Conservation (phyloP, 2,329 filamentous ascomycete genomes). For the Aspergillus sp. region DNA sequence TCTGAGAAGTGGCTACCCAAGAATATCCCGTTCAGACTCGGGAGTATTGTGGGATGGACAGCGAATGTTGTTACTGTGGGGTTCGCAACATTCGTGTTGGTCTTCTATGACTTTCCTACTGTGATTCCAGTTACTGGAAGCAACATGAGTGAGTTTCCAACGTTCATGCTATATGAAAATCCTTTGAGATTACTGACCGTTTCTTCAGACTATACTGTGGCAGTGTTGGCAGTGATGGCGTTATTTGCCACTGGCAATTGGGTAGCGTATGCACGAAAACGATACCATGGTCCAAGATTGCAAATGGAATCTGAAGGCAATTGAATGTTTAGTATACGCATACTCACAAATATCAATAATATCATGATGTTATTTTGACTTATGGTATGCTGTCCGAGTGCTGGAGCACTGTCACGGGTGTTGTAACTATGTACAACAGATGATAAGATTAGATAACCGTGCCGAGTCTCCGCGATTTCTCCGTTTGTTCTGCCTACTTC, state of each 20-base stretch:
- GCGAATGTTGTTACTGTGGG: constrained; percentile 25
- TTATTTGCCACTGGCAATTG: constrained; percentile 20
- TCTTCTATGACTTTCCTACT: constrained; percentile 33
- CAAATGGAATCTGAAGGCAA: neutral
- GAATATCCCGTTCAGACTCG: constrained; percentile 16
- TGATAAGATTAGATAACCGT: neutral
- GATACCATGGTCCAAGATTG: neutral
- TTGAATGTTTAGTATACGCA: neutral
- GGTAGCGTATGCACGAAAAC: constrained; percentile 16
- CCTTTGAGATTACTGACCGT: too few relatives aligned
- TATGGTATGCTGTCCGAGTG: too few relatives aligned
- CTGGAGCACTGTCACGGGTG: too few relatives aligned
- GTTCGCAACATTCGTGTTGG: constrained; percentile 22
- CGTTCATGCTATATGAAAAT: neutral
- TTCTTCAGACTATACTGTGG: constrained; percentile 18
- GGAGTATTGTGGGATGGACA: constrained; percentile 24
- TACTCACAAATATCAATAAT: too few relatives aligned
- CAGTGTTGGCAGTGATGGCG: constrained; percentile 18
- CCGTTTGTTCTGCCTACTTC: neutral
- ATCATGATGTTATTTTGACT: too few relatives aligned
- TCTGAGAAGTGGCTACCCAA: constrained; percentile 17
- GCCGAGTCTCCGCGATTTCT: neutral
- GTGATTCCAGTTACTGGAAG: constrained; percentile 23
- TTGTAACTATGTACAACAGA: neutral
- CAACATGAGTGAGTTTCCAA: constrained; percentile 31